phyloP scores from a whole-genome alignment of 345 rosid species.

The Euphorbia tirucalli region DNA sequence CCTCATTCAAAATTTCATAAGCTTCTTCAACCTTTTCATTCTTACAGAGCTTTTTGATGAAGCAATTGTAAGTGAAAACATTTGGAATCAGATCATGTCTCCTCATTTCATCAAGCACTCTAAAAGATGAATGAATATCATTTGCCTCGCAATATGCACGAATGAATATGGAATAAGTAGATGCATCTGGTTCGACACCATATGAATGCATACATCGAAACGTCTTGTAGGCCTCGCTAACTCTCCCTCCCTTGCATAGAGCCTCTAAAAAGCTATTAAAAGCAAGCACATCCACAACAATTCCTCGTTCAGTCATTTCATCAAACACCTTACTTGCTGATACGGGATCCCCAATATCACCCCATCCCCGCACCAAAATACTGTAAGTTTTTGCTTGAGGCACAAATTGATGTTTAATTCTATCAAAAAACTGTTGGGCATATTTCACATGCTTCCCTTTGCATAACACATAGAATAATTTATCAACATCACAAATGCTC shows the following conservation, averaged over 20 bases:
- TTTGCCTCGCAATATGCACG: conserved; percentile 59
- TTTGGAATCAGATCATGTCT: conserved; percentile 62
- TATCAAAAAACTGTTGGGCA: conserved; percentile 58
- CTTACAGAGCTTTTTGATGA: conserved; percentile 69
- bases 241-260: conserved; percentile 61
- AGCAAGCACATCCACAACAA: conserved; percentile 53
- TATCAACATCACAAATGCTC: conserved; percentile 56
- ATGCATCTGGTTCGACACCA: conserved; percentile 60
- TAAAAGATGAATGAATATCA: conserved; percentile 61
- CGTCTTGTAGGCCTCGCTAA: conserved; percentile 57
- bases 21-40: conserved; percentile 68
- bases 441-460: conserved; percentile 58
- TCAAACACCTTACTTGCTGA: conserved; percentile 69
- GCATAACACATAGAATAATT: conserved; percentile 56
- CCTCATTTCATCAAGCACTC: conserved; percentile 73
- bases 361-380: conserved; percentile 62
- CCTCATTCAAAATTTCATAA: conserved; percentile 62
- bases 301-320: conserved; percentile 53
- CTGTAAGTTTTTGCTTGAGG: conserved; percentile 58
- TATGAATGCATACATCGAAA: conserved; percentile 51
- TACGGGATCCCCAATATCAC: conserved; percentile 39
- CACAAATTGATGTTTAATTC: conserved; percentile 34
- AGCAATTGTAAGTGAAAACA: conserved; percentile 73
- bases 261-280: conserved; percentile 71
- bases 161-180: conserved; percentile 60